phyloP scores from a whole-genome alignment of 768 basidiomycete species.

The Saitozyma sp. region DNA sequence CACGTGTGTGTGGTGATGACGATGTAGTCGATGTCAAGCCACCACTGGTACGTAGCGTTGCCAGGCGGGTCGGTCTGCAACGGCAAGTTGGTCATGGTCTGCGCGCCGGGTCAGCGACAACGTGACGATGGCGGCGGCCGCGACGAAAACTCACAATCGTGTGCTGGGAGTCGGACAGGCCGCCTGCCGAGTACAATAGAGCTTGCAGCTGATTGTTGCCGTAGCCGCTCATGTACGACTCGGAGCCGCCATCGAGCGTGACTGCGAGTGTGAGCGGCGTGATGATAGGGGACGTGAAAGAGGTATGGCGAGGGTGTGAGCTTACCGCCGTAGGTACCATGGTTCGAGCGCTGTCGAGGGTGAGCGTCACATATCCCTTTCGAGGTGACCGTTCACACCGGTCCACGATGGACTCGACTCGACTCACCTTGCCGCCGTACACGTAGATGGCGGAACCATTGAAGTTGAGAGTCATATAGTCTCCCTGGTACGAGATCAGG shows the following conservation, averaged over 20 bases:
- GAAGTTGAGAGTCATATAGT: slow-evolving; percentile 26
- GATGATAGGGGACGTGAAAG: too few species aligned
- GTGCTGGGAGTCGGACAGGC: neutral
- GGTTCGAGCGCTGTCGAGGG: neutral
- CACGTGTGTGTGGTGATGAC: slow-evolving; percentile 21
- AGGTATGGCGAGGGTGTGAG: neutral
- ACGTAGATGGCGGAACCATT: slow-evolving; percentile 31
- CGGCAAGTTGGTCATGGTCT: slow-evolving; percentile 17
- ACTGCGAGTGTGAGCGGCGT: neutral
- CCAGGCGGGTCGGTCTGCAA: slow-evolving; percentile 10
- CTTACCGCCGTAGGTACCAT: neutral
- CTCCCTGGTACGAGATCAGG: slow-evolving; percentile 15
- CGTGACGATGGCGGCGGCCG: neutral
- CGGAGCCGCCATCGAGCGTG: neutral
- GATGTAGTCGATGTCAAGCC: slow-evolving; percentile 36
- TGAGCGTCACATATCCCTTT: neutral
- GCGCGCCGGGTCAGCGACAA: neutral
- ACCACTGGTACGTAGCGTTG: slow-evolving; percentile 16
- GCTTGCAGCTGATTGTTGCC: neutral
- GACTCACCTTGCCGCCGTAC: slow-evolving; percentile 19
- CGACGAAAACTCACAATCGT: neutral
- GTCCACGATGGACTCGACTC: neutral
- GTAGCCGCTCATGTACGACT: too few species aligned
- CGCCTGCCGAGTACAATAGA: neutral
- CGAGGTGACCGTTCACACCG: too few species aligned